Conservation (phyloP, 176 grass and related monocot genomes). For the Pontederia crassipes region DNA sequence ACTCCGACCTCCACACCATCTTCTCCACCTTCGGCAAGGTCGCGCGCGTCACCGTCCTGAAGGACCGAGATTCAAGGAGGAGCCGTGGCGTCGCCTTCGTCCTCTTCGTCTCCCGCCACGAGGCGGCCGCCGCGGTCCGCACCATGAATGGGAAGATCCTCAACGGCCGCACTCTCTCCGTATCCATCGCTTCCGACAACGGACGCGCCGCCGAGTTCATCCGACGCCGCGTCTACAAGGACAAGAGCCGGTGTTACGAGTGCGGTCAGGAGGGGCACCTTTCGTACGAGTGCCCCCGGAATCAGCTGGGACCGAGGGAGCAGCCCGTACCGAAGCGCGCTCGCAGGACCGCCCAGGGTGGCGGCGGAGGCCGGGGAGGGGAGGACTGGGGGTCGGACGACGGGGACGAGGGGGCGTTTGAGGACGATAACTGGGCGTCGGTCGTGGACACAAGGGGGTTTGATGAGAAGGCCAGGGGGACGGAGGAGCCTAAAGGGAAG, state of each 20-base stretch:
- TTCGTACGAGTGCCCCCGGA: conserved; percentile 92
- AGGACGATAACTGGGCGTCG: conserved; percentile 33
- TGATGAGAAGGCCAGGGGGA: conserved; percentile 34
- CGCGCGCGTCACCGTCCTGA: conserved; percentile 79
- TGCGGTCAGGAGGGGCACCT: conserved; percentile 75
- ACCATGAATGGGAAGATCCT: conserved; percentile 37
- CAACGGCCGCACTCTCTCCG: conserved; percentile 41
- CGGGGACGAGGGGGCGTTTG: conserved; percentile 14
- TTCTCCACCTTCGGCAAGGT: conserved; percentile 92
- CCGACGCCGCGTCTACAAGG: conserved; percentile 70
- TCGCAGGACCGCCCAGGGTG: conserved; percentile 21
- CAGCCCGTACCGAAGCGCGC: conserved; percentile 42
- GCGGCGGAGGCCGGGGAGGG: not conserved
- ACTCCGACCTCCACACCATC: conserved; percentile 92
- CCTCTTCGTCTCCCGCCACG: conserved; percentile 64
- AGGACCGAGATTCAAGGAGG: conserved; percentile 57
- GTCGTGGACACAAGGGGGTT: conserved; percentile 35
- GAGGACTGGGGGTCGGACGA: not conserved
- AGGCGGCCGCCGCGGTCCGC: conserved; percentile 38
- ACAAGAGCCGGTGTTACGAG: conserved; percentile 87
- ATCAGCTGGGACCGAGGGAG: conserved; percentile 78
- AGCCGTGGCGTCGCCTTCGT: conserved; percentile 84
- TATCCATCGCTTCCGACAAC: conserved; percentile 79
- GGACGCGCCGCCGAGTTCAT: conserved; percentile 84
- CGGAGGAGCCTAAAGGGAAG: not conserved